Base-by-base conservation (phyloP, 352 stramenopile genomes). In the Globisporangium megalacanthum region DNA sequence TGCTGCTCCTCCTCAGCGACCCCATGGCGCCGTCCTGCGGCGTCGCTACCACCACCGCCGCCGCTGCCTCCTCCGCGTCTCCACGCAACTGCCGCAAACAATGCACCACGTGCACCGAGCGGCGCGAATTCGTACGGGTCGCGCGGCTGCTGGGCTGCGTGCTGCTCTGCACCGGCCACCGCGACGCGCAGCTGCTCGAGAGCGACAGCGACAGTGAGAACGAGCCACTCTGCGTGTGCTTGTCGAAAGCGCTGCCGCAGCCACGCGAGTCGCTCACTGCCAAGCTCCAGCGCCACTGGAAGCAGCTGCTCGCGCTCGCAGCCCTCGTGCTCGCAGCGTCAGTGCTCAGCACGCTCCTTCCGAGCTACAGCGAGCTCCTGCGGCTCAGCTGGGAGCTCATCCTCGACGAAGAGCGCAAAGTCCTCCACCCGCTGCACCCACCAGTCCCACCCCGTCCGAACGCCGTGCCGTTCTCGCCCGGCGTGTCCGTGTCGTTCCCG, bases 401-500 rank as follows among this genome's bases (percentile, higher is more conserved):
- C n/a, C 17, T 49, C 11, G 19, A 31, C 11, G 19, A 31, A 31
- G 19, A 49, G 44, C 10, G n/a, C 19, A 58, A 44, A 11, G 41
- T 41, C 7, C 45, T 54, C 25, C 25, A 29, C 1, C 17, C 17
- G 15, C 42, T 8, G 15, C 47, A 25, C 2, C 10, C 22, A 6
- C n/a, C n/a, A n/a, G 17, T 35, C n/a, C 22, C 14, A 29, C 25
- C 25, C 4, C 13, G 29, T 10, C 19, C 25, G 19, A 46, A 33
- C 31, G 17, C 39, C 13, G n/a, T 29, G 25, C 25, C 56, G n/a
- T 11, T 61, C 48, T 19, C 39, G 7, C 17, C 36, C 0, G 11
- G 31, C 4, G 44, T 13, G 22, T 14, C 63, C 1, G 62, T 19
- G 10, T 42, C 60, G 15, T 46, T 61, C 6, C 62, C 68, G n/a